Conservation (phyloP, 345 rosid genomes). For the Combretum micranthum region DNA sequence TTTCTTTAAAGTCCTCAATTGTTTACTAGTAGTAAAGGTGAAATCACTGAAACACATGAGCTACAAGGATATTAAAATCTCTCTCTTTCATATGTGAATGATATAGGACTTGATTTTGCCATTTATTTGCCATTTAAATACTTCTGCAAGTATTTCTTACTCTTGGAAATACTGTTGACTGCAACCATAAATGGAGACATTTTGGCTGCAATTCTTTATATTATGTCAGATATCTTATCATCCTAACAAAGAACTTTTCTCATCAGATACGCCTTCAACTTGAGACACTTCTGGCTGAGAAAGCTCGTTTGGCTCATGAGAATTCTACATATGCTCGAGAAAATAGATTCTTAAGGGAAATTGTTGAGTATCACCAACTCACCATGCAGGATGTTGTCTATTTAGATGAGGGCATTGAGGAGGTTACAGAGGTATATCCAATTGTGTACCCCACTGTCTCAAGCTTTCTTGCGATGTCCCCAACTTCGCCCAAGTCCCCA, state of each 20-base stretch:
- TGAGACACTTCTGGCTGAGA: constrained; percentile 94
- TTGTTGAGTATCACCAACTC: constrained; percentile 90
- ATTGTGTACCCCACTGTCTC: constrained; percentile 16
- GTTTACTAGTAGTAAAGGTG: not conserved
- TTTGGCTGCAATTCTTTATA: not conserved
- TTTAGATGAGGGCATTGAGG: constrained; percentile 80
- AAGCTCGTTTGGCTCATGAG: constrained; percentile 88
- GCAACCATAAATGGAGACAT: no score
- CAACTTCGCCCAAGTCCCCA: constrained; percentile 52
- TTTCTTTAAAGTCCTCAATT: not conserved
- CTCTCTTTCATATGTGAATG: no score
- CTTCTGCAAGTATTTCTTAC: no score
- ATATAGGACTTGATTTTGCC: no score
- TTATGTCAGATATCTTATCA: constrained; percentile 3
- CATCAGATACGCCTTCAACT: constrained; percentile 85
- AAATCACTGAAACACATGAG: not conserved
- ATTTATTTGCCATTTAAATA: no score
- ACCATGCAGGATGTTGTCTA: constrained; percentile 97
- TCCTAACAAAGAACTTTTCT: not conserved
- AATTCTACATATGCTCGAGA: constrained; percentile 79
- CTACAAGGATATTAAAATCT: not conserved
- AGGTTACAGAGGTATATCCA: constrained; percentile 68
- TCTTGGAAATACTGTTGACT: no score
- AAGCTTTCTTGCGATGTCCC: constrained; percentile 41
- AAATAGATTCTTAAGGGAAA: constrained; percentile 88